Evolutionary conservation across 306 rosid genomes (phyloP).

Genomic region (Trifolium subterraneum): DNA sequence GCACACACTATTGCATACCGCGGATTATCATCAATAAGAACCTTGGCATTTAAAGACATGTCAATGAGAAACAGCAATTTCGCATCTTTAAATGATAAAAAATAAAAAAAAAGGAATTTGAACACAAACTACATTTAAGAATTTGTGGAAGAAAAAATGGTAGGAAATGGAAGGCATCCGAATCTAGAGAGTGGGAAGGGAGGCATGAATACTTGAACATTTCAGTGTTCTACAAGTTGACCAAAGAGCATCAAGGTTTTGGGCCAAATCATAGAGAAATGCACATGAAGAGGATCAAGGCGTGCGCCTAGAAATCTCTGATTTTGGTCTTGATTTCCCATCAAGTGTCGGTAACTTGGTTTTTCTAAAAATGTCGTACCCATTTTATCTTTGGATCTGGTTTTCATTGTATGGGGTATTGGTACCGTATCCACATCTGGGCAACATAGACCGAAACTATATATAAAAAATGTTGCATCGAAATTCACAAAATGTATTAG

Average conservation of each 20-base stretch:
- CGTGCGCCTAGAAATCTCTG: constrained; percentile 88
- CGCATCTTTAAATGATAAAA: not conserved
- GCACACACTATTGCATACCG: constrained; percentile 90
- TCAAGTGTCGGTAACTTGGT: too few species aligned
- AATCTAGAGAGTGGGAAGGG: not conserved
- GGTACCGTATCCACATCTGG: too few species aligned
- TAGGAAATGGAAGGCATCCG: not conserved
- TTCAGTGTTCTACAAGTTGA: not conserved
- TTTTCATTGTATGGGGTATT: too few species aligned
- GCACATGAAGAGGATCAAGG: constrained; percentile 6
- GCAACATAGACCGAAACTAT: constrained; percentile 51
- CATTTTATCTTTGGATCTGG: too few species aligned
- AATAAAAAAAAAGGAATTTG: not conserved
- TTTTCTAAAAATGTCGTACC: too few species aligned
- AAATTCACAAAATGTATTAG: too few species aligned
- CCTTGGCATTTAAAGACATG: constrained; percentile 84
- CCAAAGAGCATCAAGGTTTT: constrained; percentile 4
- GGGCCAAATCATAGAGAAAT: constrained; percentile 30
- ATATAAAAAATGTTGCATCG: too few species aligned
- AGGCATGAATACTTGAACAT: constrained; percentile 9
- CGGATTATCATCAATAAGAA: constrained; percentile 90
- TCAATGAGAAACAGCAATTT: constrained; percentile 28
- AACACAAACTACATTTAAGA: not conserved
- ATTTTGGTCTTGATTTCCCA: constrained; percentile 81
- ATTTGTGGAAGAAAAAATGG: not conserved